Percentiles rank a stretch among this genome's conserved stretches.
Evolutionary conservation across 2,329 filamentous ascomycete species (phyloP).

Genomic region (Zelopaecilomyces penicillatus): DNA sequence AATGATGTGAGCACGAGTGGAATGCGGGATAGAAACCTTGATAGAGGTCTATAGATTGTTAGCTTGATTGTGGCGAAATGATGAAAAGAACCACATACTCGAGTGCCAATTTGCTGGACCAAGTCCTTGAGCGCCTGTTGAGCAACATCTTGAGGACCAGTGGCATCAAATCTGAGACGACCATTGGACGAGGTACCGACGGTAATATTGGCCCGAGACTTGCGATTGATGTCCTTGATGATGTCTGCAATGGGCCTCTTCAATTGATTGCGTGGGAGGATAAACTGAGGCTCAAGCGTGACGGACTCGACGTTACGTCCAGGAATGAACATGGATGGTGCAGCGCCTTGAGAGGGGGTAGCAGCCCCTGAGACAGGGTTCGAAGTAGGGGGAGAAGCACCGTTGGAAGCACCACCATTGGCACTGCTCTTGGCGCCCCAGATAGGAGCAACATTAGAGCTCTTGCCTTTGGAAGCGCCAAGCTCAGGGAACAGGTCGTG

Average conservation of each 20-base stretch:
- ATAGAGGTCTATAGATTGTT: slow-evolving; percentile 38
- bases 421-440: slow-evolving; percentile 67
- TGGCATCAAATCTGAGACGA: slow-evolving; percentile 72
- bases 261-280: slow-evolving; percentile 67
- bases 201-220: slow-evolving; percentile 77
- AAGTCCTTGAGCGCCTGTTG: slow-evolving; percentile 85
- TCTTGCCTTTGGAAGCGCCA: slow-evolving; percentile 60
- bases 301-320: slow-evolving; percentile 75
- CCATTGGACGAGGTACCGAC: slow-evolving; percentile 67
- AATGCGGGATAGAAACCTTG: slow-evolving; percentile 73
- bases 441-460: slow-evolving; percentile 57
- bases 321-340: slow-evolving; percentile 60
- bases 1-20: slow-evolving; percentile 82
- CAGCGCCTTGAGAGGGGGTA: slow-evolving; percentile 26
- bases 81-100: slow-evolving; percentile 44
- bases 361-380: slow-evolving; percentile 54
- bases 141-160: slow-evolving; percentile 74
- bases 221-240: slow-evolving; percentile 85
- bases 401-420: slow-evolving; percentile 49
- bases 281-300: slow-evolving; percentile 63
- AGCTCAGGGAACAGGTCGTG: slow-evolving; percentile 93
- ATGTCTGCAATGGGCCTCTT: slow-evolving; percentile 81
- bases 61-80: background rate
- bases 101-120: slow-evolving; percentile 77
- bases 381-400: slow-evolving; percentile 52